Base-by-base conservation (phyloP, 2,329 filamentous ascomycete species). In the Xylaria sp. region DNA sequence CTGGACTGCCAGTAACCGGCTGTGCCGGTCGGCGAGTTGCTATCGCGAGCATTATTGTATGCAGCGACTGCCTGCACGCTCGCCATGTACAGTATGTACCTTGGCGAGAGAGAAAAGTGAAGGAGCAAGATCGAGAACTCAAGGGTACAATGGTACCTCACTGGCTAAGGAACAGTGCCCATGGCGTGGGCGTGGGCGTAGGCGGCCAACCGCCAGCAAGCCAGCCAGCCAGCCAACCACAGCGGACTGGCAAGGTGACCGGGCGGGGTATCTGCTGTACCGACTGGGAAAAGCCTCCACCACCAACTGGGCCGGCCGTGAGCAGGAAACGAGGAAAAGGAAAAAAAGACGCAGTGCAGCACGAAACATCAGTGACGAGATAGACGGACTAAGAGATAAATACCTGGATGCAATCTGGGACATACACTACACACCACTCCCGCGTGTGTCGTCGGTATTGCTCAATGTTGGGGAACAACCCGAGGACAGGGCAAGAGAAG, bases 1-100 rank as follows among this genome's bases (percentile, higher is more conserved):
- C 62, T 64, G 59, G 62, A 13, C 62, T 64, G 55, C 62, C 51
- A 59, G 59, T 62, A 54, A 59, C 59, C 56, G 51, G 44, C 25
- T 54, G 58, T 43, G 46, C 47, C 41, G 53, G 44, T 48, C n/a
- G 40, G 54, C n/a, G 58, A 29, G 48, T 5, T 41, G 47, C 29
- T 37, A 53, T 52, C 44, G 55, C 51, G 49, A 61, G 48, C 49
- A 46, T 40, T 52, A 53, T 19, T 47, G 44, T 17, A 40, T 55
- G 49, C 31, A 51, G 62, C 41, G 61, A 29, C 40, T 21, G 54
- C 47, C 37, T 41, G 47, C 53, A 29, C 29, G n/a, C 29, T 25
- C 47, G n/a, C n/a, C n/a, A n/a, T n/a, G n/a, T 43, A 23, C 31
- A 21, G 4, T 43, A 17, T 40, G 25, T 21, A 47, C 35, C n/a